Percentiles rank a stretch among this genome's conserved stretches.
Evolutionary conservation across 345 rosid genomes (phyloP).

Genomic region (Linum usitatissimum): DNA sequence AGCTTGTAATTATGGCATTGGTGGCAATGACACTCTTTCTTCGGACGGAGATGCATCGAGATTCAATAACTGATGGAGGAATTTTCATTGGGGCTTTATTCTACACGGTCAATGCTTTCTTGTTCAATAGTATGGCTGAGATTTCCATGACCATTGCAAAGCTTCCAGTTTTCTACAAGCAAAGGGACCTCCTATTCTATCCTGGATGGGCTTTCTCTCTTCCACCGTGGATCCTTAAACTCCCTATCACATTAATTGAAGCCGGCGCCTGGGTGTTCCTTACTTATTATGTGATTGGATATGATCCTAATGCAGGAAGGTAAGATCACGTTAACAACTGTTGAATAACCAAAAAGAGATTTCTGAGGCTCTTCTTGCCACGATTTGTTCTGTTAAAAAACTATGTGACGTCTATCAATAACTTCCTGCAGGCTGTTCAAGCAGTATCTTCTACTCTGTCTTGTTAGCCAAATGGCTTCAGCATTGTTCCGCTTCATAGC

Average conservation of each 20-base stretch:
- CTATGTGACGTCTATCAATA: not conserved
- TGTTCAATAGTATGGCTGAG: constrained; percentile 70
- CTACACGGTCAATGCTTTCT: constrained; percentile 33
- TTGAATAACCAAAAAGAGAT: not conserved
- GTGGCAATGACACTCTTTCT: constrained; percentile 26
- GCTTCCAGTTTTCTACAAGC: constrained; percentile 85
- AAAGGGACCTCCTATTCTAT: constrained; percentile 59
- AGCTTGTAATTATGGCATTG: constrained; percentile 23
- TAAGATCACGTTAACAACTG: constrained; percentile 3
- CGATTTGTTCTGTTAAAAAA: not conserved
- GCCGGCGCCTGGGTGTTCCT: constrained; percentile 49
- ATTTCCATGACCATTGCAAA: constrained; percentile 62
- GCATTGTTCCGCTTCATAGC: constrained; percentile 49
- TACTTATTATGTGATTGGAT: constrained; percentile 64
- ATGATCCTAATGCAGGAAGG: constrained; percentile 68
- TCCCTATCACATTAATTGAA: constrained; percentile 56
- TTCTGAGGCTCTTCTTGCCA: not conserved
- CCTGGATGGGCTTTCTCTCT: constrained; percentile 76
- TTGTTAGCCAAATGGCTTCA: constrained; percentile 51
- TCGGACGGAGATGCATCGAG: constrained; percentile 28
- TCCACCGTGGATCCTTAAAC: constrained; percentile 73
- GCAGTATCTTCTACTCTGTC: constrained; percentile 47
- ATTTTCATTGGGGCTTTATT: constrained; percentile 55
- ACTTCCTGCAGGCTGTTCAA: constrained; percentile 37
- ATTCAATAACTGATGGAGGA: constrained; percentile 32